Evolutionary conservation across 2,329 filamentous ascomycete species (phyloP).

Genomic region (Chalaropsis ovoidea): DNA sequence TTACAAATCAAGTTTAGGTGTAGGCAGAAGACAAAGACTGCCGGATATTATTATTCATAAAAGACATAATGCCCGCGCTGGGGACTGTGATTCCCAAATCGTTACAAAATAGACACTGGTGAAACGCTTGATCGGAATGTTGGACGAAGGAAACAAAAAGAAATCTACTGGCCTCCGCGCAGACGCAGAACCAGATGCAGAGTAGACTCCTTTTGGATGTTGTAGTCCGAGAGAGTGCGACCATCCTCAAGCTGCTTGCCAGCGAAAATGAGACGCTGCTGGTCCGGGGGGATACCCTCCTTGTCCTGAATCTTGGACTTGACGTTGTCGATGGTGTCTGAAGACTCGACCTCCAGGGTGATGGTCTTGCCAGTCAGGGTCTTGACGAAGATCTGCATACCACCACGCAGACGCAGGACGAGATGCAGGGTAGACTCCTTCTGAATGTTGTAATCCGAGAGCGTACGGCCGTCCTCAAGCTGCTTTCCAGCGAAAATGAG

Average conservation of each 20-base stretch:
- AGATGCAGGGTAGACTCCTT: constrained; percentile 82
- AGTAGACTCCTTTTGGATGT: constrained; percentile 87
- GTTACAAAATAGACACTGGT: background rate
- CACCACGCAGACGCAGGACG: constrained; percentile 78
- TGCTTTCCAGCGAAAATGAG: constrained; percentile 95
- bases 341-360: constrained; percentile 79
- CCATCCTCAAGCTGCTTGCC: constrained; percentile 92
- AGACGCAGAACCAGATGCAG: constrained; percentile 72
- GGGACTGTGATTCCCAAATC: constrained; percentile 16
- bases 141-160: background rate
- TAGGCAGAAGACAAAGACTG: background rate
- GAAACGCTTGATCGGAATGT: background rate
- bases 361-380: constrained; percentile 89
- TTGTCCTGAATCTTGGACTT: constrained; percentile 90
- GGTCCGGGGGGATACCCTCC: constrained; percentile 88
- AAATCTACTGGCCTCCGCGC: constrained; percentile 48
- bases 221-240: constrained; percentile 85
- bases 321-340: constrained; percentile 88
- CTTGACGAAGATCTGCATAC: constrained; percentile 85
- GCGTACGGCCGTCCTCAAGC: constrained; percentile 81
- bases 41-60: constrained; percentile 22
- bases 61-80: constrained; percentile 15
- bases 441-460: constrained; percentile 86
- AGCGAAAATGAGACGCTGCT: constrained; percentile 87
- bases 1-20: background rate